These are phyloP conservation scores for Myxozyma geophila DNA, from an alignment of 805 yeast genomes.

Conservation along the genomic window DNA sequence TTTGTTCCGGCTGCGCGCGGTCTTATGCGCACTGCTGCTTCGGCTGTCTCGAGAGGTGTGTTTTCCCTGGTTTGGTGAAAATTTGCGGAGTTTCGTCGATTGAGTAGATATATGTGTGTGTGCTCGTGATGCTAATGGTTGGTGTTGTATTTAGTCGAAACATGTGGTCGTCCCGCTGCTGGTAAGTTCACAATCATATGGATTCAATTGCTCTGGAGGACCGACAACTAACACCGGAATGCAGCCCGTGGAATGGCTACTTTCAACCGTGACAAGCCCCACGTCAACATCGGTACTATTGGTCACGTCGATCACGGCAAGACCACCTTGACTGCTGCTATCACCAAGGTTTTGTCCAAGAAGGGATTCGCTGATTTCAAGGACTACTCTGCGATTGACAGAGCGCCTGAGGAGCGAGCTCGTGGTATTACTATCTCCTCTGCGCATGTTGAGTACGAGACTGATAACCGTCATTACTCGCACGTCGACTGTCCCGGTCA, in stretches of 20 bases:
- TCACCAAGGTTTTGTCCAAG: conserved; percentile 88
- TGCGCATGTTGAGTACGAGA: conserved; percentile 97
- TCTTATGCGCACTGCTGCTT: conserved; percentile 24
- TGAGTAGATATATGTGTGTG: neutral
- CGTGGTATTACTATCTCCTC: conserved; percentile 99
- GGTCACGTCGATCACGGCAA: conserved; percentile 99
- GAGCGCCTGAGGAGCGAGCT: conserved; percentile 99
- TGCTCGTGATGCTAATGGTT: conserved; percentile 6
- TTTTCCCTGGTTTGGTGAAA: neutral
- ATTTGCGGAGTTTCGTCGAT: neutral
- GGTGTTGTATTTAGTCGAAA: conserved; percentile 13
- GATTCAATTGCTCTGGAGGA: neutral
- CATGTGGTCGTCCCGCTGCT: conserved; percentile 19
- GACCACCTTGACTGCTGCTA: conserved; percentile 97
- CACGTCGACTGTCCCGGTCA: conserved; percentile 99
- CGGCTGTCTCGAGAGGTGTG: conserved; percentile 25
- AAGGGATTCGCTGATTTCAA: conserved; percentile 91
- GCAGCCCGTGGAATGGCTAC: conserved; percentile 51
- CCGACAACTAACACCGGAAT: neutral
- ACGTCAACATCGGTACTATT: conserved; percentile 94
- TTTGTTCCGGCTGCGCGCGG: conserved; percentile 31
- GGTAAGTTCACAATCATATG: conserved; percentile 6
- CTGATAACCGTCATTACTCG: conserved; percentile 92
- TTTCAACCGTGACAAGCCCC: conserved; percentile 95
- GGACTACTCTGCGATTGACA: conserved; percentile 91